Conservation (phyloP, 768 basidiomycete genomes). For the Leucogyrophana mollusca region DNA sequence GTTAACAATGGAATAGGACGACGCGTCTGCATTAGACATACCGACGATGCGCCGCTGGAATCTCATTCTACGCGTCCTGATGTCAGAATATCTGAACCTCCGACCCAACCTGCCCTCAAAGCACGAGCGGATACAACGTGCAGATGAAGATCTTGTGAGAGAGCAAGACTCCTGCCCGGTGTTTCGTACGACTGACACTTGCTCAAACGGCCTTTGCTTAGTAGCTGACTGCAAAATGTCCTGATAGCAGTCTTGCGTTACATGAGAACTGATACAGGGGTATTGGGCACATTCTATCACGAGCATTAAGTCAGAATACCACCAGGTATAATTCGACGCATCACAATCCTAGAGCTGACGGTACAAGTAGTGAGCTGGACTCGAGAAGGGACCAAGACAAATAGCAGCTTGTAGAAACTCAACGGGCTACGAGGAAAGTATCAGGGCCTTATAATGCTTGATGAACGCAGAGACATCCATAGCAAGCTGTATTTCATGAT, state of each 20-base stretch:
- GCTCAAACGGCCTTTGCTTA: no score
- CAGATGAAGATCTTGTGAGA: slow-evolving; percentile 49
- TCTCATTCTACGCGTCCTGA: slow-evolving; percentile 81
- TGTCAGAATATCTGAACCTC: slow-evolving; percentile 85
- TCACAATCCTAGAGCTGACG: no score
- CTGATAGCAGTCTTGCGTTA: no score
- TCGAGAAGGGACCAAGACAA: no score
- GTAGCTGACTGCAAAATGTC: no score
- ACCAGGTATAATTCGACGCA: no score
- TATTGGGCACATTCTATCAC: no score
- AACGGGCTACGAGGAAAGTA: slow-evolving; percentile 15
- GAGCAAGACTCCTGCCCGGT: no score
- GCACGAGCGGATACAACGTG: slow-evolving; percentile 32
- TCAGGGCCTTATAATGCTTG: slow-evolving; percentile 40
- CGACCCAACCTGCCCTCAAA: slow-evolving; percentile 38
- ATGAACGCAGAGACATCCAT: slow-evolving; percentile 38
- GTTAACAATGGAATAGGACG: slow-evolving; percentile 58
- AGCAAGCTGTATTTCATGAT: slow-evolving; percentile 26
- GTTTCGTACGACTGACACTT: no score
- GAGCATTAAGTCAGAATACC: no score
- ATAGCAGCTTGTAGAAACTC: no score
- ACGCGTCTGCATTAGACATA: slow-evolving; percentile 81
- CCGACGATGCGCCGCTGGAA: slow-evolving; percentile 90
- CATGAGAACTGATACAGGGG: background rate
- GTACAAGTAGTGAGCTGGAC: no score